Evolutionary conservation across 805 yeast genomes (phyloP).

Genomic region (Teunomyces gatunensis): DNA sequence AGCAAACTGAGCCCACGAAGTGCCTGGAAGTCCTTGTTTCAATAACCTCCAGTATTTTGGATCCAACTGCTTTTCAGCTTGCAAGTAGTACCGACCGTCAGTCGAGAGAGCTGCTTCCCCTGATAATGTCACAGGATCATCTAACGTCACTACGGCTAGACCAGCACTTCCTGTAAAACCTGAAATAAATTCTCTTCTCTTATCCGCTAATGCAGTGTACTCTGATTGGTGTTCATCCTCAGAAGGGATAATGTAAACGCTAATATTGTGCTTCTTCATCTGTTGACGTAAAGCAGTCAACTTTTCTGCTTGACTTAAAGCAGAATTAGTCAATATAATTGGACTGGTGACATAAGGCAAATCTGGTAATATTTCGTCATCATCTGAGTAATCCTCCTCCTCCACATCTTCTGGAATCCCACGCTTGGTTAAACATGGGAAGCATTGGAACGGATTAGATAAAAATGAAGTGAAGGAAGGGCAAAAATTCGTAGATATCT

Average conservation of each 20-base stretch:
- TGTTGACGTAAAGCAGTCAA: slow-evolving; percentile 56
- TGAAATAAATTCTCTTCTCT: slow-evolving; percentile 75
- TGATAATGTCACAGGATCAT: slow-evolving; percentile 39
- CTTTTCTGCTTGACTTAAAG: slow-evolving; percentile 33
- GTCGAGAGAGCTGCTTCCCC: slow-evolving; percentile 84
- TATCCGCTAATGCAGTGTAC: slow-evolving; percentile 78
- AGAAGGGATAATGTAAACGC: slow-evolving; percentile 75
- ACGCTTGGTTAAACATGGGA: slow-evolving; percentile 15
- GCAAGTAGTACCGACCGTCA: slow-evolving; percentile 92
- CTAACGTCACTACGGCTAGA: slow-evolving; percentile 71
- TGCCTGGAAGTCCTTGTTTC: slow-evolving; percentile 73
- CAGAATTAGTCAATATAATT: background rate
- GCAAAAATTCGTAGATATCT: slow-evolving; percentile 14
- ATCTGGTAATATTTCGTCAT: slow-evolving; percentile 21
- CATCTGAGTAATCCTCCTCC: slow-evolving; percentile 17
- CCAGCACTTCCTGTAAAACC: slow-evolving; percentile 96
- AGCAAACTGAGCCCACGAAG: slow-evolving; percentile 77
- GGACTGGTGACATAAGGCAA: slow-evolving; percentile 20
- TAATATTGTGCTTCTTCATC: slow-evolving; percentile 63
- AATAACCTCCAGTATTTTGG: slow-evolving; percentile 67
- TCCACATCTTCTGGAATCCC: slow-evolving; percentile 3
- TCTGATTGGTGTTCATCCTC: slow-evolving; percentile 95
- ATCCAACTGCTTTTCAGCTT: slow-evolving; percentile 83
- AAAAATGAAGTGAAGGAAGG: slow-evolving; percentile 18
- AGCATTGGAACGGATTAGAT: slow-evolving; percentile 23